Evolutionary conservation across 1,284 basidiomycete genomes (phyloP), one percentile per base, ranked within the genome.

Genomic region (Boletellus deceptivus): DNA sequence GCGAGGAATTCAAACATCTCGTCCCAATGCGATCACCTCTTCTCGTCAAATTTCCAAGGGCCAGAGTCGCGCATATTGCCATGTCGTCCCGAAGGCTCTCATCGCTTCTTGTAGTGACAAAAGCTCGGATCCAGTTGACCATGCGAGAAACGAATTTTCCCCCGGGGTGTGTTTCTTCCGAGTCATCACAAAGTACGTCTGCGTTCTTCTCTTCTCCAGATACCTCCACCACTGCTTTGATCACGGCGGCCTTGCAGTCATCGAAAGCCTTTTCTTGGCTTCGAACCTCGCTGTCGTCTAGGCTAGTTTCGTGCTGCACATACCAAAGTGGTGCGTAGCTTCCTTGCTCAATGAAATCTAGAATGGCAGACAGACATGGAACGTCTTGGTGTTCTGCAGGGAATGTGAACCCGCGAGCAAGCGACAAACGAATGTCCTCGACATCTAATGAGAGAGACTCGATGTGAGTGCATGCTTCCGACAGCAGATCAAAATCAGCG

Each of bases 181-280:
- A 78, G 39, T 82, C 76, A 54, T 84, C 81, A 80, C 84, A 91
- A 13, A 94, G 72, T 7, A 84, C 78, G 49, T 88, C 82, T 56
- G 83, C 79, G 59, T 90, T 93, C 58, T 78, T 83, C 58, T 91
- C 86, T 62, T 93, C 89, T 25, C 89, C 91, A 4, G 89, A 82
- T 20, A 91, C 79, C 57, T 91, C 90, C 13, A 98, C 91, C 16
- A 97, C 77, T 1, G 86, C 82, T 59, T 91, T 91, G 59, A 94
- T 84, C 3, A 92, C 73, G 0, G 86, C 87, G 1, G 85, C 89
- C 72, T 96, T 98, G 69, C 89, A 89, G 25, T 84, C 77, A 52
- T 85, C 82, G 52, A 96, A 86, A 0, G 77, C 75, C 37, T 91
- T 91, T 60, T 85, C 77, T 68, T 81, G 84, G 52, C 72, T 71